phyloP scores from a whole-genome alignment of 768 basidiomycete species.

The Rhodotorula graminis region DNA sequence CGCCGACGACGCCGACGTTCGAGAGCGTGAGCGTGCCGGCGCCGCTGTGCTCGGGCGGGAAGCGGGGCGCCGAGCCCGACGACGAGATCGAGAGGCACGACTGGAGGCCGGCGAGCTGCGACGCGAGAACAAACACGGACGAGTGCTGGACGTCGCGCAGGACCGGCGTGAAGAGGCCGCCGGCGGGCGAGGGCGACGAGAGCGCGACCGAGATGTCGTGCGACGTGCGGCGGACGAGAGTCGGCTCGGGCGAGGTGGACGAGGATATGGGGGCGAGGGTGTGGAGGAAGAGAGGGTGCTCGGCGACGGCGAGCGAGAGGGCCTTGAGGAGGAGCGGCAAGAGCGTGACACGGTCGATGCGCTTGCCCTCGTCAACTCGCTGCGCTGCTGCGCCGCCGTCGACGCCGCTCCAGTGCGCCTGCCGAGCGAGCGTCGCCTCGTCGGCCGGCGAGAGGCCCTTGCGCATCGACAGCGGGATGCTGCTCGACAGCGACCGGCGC shows the following conservation, averaged over 20 bases:
- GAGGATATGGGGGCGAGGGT: conserved; percentile 53
- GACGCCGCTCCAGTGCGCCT: neutral
- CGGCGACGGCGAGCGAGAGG: conserved; percentile 69
- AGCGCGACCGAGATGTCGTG: conserved; percentile 73
- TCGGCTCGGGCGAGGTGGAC: neutral
- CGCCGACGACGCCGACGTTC: conserved; percentile 76
- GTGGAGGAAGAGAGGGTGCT: conserved; percentile 78
- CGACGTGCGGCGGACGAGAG: conserved; percentile 46
- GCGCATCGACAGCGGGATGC: conserved; percentile 22
- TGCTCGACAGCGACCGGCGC: conserved; percentile 17
- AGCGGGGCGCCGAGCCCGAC: conserved; percentile 1
- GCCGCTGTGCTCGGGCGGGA: conserved; percentile 14
- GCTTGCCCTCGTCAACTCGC: neutral
- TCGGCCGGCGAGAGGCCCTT: conserved; percentile 15
- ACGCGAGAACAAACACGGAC: conserved; percentile 50
- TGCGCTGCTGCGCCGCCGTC: neutral
- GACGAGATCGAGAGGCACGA: conserved; percentile 54
- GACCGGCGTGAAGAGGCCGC: conserved; percentile 74
- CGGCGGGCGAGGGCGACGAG: conserved; percentile 59
- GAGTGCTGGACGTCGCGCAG: conserved; percentile 52
- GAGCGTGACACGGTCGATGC: conserved; percentile 61
- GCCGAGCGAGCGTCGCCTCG: neutral
- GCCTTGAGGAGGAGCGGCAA: conserved; percentile 80
- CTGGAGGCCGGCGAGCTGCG: conserved; percentile 60
- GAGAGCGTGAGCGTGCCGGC: conserved; percentile 69